Evolutionary conservation across 768 basidiomycete genomes (phyloP), one percentile per base, ranked within the genome.

Genomic region (Jaapia argillacea): DNA sequence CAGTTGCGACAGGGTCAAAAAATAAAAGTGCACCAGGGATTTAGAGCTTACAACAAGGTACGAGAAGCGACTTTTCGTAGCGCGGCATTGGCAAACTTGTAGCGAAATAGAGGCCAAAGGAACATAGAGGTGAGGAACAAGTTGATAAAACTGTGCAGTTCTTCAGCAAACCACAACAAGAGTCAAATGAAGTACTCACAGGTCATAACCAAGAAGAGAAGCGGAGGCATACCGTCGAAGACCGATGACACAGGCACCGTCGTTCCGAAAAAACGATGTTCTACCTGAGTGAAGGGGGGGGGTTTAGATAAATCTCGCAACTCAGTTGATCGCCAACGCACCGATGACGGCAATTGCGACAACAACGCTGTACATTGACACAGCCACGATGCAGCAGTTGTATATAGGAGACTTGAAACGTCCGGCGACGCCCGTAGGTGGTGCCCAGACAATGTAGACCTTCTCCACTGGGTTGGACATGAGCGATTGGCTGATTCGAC

Each of bases 231-330:
- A 55, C 1, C 56, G 57, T 43, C 66, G 64, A 13, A 77, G 53
- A 3, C 74, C 74, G 42, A 75, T 74, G 3, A 71, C 59, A 48
- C 74, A 77, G 1, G 58, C 57, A 2, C 61, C 64, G 37, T 70
- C 65, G 1, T 44, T 45, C 7, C 59, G 46, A 36, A 67, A 59
- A 45, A 60, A 58, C 24, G 65, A 51, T n/a, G 69, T 57, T 6
- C 64, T 66, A 10, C 65, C 69, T 66, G 39, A 16, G 31, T 33
- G 31, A 16, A 16, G 31, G 40, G 50, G 48, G 35, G 46, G 49
- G 37, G 43, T 41, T 40, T 24, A 18, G 16, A 22, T n/a, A n/a
- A n/a, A n/a, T n/a, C n/a, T n/a, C n/a, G n/a, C n/a, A n/a, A n/a
- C n/a, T n/a, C n/a, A n/a, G n/a, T n/a, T n/a, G n/a, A n/a, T n/a